Evolutionary conservation across 345 rosid genomes (phyloP).

Genomic region (Limnanthes douglasii): DNA sequence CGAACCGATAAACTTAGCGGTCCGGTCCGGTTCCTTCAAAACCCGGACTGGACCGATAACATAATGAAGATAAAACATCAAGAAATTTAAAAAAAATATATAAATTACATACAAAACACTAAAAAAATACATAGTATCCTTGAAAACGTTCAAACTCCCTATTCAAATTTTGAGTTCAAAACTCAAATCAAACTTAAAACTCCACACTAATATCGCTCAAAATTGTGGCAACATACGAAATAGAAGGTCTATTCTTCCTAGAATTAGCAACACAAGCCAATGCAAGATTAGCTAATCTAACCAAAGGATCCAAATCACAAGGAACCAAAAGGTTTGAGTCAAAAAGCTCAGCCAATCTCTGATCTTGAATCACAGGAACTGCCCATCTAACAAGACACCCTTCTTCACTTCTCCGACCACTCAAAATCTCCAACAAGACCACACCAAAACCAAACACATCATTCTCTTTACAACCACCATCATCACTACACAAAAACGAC

Average conservation of each 20-base stretch:
- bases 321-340: constrained; percentile 45
- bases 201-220: too few relatives aligned
- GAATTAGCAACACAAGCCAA: constrained; percentile 68
- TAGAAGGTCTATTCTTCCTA: constrained; percentile 49
- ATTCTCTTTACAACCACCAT: constrained; percentile 54
- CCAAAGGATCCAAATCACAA: constrained; percentile 26
- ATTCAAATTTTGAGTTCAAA: too few relatives aligned
- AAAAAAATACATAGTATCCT: too few relatives aligned
- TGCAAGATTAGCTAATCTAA: constrained; percentile 68
- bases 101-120: too few relatives aligned
- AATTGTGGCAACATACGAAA: constrained; percentile 45
- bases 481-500: constrained; percentile 48
- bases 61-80: too few relatives aligned
- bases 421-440: constrained; percentile 61
- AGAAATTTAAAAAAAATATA: too few relatives aligned
- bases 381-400: constrained; percentile 73
- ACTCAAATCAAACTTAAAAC: too few relatives aligned
- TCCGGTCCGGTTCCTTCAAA: too few relatives aligned
- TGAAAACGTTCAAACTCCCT: too few relatives aligned
- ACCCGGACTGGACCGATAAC: too few relatives aligned
- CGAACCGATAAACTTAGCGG: too few relatives aligned
- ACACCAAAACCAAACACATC: constrained; percentile 82
- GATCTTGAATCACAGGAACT: constrained; percentile 53
- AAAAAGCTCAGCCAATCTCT: constrained; percentile 37
- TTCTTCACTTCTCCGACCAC: constrained; percentile 52